phyloP scores from a whole-genome alignment of 306 rosid genomes.

The Fagus sylvatica region DNA sequence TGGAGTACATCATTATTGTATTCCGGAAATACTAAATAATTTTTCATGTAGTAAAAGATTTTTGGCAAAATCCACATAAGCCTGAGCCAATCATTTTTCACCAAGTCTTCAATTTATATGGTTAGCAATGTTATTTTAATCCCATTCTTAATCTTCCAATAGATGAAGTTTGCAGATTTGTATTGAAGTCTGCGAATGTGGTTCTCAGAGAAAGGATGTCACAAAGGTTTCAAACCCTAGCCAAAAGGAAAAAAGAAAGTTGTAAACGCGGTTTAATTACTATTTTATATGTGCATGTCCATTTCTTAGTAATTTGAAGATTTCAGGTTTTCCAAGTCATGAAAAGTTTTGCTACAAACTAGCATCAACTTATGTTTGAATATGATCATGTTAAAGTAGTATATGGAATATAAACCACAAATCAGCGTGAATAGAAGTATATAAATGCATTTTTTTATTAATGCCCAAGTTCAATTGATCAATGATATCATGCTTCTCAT shows the following conservation, averaged over 20 bases:
- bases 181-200: background rate
- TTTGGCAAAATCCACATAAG: background rate
- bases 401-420: background rate
- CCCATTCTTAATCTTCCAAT: background rate
- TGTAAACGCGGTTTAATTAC: background rate
- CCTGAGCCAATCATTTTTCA: background rate
- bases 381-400: background rate
- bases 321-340: background rate
- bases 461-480: background rate
- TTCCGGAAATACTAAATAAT: too few species aligned
- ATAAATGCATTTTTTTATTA: background rate
- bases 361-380: background rate
- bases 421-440: background rate
- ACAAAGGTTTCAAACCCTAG: background rate
- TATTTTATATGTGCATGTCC: background rate
- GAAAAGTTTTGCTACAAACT: background rate
- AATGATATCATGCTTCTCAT: background rate
- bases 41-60: background rate
- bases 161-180: background rate
- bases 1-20: too few species aligned
- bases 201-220: background rate
- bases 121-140: background rate
- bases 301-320: background rate
- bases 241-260: background rate
- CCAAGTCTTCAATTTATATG: background rate